Evolutionary conservation across 371 early-diverging fungal species (phyloP).

Genomic region (Mortierella sp.): DNA sequence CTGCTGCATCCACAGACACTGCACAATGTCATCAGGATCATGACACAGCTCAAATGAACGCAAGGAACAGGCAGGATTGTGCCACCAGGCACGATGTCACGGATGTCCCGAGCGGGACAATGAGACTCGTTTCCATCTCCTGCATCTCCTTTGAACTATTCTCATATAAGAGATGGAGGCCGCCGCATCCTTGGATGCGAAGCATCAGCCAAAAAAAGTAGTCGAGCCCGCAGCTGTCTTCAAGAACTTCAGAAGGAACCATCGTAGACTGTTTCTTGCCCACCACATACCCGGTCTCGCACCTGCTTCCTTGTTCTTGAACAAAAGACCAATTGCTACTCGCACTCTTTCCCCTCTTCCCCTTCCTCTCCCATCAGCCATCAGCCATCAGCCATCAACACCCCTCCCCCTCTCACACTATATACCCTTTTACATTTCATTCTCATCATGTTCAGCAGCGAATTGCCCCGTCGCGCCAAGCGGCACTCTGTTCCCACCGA

Average conservation of each 20-base stretch:
- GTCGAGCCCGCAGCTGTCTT: too few species aligned
- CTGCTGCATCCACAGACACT: too few species aligned
- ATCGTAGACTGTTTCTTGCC: neutral
- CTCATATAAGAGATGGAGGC: too few species aligned
- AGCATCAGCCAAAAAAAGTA: too few species aligned
- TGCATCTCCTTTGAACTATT: neutral
- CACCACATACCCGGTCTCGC: neutral
- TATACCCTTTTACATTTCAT: neutral
- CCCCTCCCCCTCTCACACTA: neutral
- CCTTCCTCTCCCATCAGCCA: neutral
- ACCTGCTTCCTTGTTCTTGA: neutral
- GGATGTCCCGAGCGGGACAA: conserved; percentile 20
- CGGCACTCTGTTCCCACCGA: conserved; percentile 5
- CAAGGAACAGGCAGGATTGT: neutral
- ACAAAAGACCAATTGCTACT: neutral
- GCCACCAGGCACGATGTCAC: conserved; percentile 1
- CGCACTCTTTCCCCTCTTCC: neutral
- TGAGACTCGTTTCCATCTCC: neutral
- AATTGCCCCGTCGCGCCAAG: neutral
- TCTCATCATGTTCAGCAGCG: neutral
- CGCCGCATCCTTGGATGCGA: too few species aligned
- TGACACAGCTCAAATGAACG: too few species aligned
- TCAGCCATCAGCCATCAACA: too few species aligned
- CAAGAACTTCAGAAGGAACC: neutral
- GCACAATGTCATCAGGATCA: too few species aligned